These are phyloP conservation scores for Geranium brycei DNA, from an alignment of 345 rosid genomes.

Conservation along the genomic window DNA sequence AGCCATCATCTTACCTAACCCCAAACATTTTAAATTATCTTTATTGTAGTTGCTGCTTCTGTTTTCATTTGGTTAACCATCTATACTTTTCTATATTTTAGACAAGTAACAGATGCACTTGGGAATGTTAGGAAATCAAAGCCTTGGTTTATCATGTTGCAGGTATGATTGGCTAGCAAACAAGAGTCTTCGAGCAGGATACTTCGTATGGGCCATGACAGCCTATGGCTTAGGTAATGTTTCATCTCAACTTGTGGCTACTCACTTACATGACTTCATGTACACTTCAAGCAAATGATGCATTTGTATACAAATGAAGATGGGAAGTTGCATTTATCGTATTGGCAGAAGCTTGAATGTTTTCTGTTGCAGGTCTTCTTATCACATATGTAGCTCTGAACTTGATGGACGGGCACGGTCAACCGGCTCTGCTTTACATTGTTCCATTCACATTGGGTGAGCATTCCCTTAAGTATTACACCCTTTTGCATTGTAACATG, in stretches of 20 bases:
- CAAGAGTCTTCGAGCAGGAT: conserved; percentile 66
- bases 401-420: conserved; percentile 98
- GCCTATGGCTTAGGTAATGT: conserved; percentile 80
- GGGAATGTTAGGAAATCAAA: neutral
- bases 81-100: neutral
- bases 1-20: neutral
- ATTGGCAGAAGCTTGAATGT: neutral
- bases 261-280: too few relatives aligned
- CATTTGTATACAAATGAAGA: neutral
- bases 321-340: neutral
- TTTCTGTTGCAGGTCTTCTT: conserved; percentile 54
- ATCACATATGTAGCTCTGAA: conserved; percentile 82
- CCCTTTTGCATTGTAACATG: too few relatives aligned
- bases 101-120: neutral
- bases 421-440: conserved; percentile 90
- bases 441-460: conserved; percentile 95
- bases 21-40: too few relatives aligned
- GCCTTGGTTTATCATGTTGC: conserved; percentile 7
- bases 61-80: neutral
- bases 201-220: conserved; percentile 80
- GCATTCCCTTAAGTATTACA: neutral
- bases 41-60: neutral
- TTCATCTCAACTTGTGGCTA: neutral
- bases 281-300: too few relatives aligned
- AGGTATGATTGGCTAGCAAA: conserved; percentile 88